Conservation (phyloP, 2,329 filamentous ascomycete genomes). For the Coniochaeta pulveracea region DNA sequence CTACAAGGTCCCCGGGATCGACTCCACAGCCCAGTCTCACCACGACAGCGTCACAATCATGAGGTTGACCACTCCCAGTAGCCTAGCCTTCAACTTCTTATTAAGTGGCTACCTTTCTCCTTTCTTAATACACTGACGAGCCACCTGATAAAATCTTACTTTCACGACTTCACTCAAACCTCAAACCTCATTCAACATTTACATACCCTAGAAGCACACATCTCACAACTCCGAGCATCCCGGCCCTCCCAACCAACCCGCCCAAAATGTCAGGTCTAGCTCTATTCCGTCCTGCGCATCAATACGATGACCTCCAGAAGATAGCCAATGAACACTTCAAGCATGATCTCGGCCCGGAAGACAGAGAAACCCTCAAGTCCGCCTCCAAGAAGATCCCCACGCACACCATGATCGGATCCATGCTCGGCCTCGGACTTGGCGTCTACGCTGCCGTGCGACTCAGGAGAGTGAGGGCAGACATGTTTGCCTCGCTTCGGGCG, state of each 20-base stretch:
- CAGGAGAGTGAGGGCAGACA: constrained; percentile 39
- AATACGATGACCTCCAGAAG: constrained; percentile 34
- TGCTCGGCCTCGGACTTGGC: constrained; percentile 48
- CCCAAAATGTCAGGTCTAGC: constrained; percentile 9
- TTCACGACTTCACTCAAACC: no score
- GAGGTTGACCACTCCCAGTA: no score
- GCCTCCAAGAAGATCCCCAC: constrained; percentile 43
- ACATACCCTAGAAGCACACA: no score
- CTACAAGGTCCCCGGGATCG: no score
- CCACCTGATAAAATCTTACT: no score
- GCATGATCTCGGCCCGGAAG: constrained; percentile 38
- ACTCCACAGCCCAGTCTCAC: no score
- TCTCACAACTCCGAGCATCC: no score
- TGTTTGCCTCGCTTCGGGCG: constrained; percentile 51
- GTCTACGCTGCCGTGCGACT: constrained; percentile 45
- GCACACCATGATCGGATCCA: constrained; percentile 46
- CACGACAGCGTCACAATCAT: no score
- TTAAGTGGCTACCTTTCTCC: no score
- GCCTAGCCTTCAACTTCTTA: no score
- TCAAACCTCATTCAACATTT: no score
- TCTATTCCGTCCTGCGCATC: constrained; percentile 20
- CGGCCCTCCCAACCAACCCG: background rate
- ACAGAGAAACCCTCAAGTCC: constrained; percentile 43
- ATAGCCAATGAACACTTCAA: constrained; percentile 48
- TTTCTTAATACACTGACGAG: no score